Evolutionary conservation across 768 basidiomycete genomes (phyloP).

Genomic region (Hypholoma sublateritium): DNA sequence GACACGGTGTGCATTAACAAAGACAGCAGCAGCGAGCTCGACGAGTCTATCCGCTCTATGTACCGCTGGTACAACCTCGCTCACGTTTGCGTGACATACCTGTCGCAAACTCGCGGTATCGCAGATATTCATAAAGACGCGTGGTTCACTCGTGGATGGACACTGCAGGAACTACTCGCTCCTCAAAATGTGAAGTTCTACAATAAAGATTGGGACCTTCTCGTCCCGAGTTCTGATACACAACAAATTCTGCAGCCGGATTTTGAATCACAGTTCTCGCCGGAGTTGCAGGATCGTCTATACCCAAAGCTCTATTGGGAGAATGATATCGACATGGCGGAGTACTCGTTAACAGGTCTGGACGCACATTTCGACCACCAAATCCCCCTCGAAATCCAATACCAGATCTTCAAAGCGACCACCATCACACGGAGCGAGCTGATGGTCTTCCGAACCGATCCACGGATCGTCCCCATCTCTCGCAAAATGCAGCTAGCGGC

Average conservation of each 20-base stretch:
- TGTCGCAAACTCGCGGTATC: conserved; percentile 2
- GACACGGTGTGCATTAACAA: conserved; percentile 17
- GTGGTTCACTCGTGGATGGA: conserved; percentile 18
- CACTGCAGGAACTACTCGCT: conserved; percentile 13
- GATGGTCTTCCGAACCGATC: background rate
- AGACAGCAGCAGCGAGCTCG: conserved; percentile 14
- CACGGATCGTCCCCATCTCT: background rate
- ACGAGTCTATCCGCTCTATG: conserved; percentile 16
- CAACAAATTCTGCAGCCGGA: background rate
- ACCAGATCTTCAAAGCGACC: background rate
- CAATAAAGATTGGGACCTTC: conserved; percentile 1
- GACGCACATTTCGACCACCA: background rate
- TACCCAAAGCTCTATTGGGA: background rate
- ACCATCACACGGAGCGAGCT: conserved; percentile 2
- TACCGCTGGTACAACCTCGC: conserved; percentile 14
- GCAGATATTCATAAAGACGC: background rate
- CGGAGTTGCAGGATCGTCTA: background rate
- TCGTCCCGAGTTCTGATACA: background rate
- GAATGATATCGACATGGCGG: background rate
- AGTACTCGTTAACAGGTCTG: background rate
- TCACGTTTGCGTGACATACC: conserved; percentile 6
- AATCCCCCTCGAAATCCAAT: background rate
- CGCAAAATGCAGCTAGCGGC: conserved; percentile 10
- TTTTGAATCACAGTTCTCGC: background rate
- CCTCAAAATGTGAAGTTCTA: conserved; percentile 6